These are phyloP conservation scores for Ophiostoma quercus DNA, from an alignment of 2,329 filamentous ascomycete species.

Conservation along the genomic window DNA sequence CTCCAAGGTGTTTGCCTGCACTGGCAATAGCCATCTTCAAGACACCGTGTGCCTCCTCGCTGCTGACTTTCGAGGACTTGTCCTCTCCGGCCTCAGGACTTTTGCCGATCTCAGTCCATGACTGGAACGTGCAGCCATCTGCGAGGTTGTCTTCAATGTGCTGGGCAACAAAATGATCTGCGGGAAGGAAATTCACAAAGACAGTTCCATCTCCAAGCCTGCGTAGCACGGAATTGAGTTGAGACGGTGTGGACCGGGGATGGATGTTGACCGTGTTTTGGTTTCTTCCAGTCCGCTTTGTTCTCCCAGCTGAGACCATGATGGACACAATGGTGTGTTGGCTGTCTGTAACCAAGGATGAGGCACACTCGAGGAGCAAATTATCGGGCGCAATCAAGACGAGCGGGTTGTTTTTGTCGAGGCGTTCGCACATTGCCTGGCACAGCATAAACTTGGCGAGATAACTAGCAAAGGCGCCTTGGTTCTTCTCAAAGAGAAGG, in stretches of 20 bases:
- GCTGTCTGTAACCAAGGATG: conserved; percentile 18
- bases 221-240: conserved; percentile 8
- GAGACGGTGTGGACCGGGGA: not conserved
- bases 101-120: not conserved
- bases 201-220: conserved; percentile 24
- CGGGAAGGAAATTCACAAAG: conserved; percentile 36
- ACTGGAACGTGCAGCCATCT: not conserved
- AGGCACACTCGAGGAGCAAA: conserved; percentile 31
- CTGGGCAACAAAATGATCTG: conserved; percentile 30
- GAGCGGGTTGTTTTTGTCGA: conserved; percentile 26
- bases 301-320: not conserved
- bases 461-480: not conserved
- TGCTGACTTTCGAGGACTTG: not conserved
- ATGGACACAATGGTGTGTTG: not conserved
- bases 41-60: not conserved
- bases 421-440: conserved; percentile 27
- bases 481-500: not conserved
- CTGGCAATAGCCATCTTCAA: not conserved
- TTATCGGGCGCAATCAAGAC: conserved; percentile 37
- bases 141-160: conserved; percentile 31
- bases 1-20: not conserved
- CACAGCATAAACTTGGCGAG: not conserved
- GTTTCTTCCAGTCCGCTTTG: not conserved
- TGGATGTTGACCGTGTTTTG: conserved; percentile 19
- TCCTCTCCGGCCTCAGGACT: accelerated